phyloP scores from a whole-genome alignment of 2,329 filamentous ascomycete genomes.

The Rosellinia necatrix region DNA sequence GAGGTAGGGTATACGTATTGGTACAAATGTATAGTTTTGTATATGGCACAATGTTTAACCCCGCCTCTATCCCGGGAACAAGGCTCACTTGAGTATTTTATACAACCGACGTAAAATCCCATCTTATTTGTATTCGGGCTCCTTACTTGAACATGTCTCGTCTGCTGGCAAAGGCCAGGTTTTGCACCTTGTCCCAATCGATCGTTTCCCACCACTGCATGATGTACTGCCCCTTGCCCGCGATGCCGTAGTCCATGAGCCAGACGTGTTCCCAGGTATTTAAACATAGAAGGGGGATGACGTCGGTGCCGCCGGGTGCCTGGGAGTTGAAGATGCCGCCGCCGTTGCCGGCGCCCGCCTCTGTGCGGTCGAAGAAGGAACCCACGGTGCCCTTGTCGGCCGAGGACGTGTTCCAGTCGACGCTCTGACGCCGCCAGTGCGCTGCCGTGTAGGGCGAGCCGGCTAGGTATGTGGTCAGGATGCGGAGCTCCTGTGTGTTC shows the following conservation, averaged over 20 bases:
- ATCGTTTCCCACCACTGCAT: conserved; percentile 86
- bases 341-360: conserved; percentile 34
- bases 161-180: conserved; percentile 37
- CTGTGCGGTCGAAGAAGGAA: conserved; percentile 48
- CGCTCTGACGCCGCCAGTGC: conserved; percentile 72
- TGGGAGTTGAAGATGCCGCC: conserved; percentile 38
- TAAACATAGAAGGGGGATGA: conserved; percentile 82
- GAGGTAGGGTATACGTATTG: conserved; percentile 3
- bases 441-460: conserved; percentile 86
- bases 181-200: conserved; percentile 78
- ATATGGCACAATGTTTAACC: conserved; percentile 23
- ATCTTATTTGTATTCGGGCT: background rate
- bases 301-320: conserved; percentile 68
- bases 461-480: conserved; percentile 89
- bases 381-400: conserved; percentile 42
- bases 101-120: conserved; percentile 12
- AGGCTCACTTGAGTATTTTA: conserved; percentile 17
- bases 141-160: conserved; percentile 9
- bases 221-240: conserved; percentile 76
- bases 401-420: conserved; percentile 71
- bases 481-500: conserved; percentile 56
- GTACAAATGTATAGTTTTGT: conserved; percentile 22
- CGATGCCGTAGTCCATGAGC: conserved; percentile 76
- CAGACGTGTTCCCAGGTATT: conserved; percentile 98
- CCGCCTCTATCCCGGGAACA: background rate